phyloP scores from a whole-genome alignment of 495 filamentous ascomycete species.

The Penicillium chermesinum region DNA sequence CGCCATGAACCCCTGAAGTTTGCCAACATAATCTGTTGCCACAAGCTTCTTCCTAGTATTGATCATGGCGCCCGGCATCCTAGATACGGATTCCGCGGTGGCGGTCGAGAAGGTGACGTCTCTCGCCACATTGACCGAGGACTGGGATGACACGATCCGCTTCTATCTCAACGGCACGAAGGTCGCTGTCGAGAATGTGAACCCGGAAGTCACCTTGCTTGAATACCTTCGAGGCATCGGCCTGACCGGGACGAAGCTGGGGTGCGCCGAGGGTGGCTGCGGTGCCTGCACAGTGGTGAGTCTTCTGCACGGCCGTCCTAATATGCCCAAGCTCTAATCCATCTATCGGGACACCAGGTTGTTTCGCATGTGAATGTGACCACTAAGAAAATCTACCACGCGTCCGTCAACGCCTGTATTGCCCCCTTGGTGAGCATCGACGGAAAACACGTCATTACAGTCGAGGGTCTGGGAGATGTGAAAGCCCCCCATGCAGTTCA shows the following conservation, averaged over 20 bases:
- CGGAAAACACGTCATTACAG: conserved; percentile 96
- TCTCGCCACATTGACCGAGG: conserved; percentile 53
- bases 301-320: neutral
- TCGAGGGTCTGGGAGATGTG: conserved; percentile 92
- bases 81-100: conserved; percentile 43
- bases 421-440: conserved; percentile 89
- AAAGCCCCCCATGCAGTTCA: conserved; percentile 86
- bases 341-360: conserved; percentile 42
- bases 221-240: conserved; percentile 91
- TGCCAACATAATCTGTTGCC: conserved; percentile 8
- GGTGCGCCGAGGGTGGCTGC: conserved; percentile 92
- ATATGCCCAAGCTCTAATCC: neutral
- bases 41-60: neutral
- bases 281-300: conserved; percentile 93
- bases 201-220: conserved; percentile 88
- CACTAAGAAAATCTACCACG: conserved; percentile 84
- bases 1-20: conserved; percentile 5
- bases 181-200: conserved; percentile 72
- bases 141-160: conserved; percentile 63
- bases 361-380: conserved; percentile 90
- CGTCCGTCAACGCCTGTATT: conserved; percentile 89
- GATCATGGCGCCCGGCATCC: conserved; percentile 59
- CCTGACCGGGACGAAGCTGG: conserved; percentile 69
- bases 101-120: conserved; percentile 36
- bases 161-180: conserved; percentile 98